Evolutionary conservation across 208 protist genomes (phyloP).

Genomic region (Sergeia podlipaevii): DNA sequence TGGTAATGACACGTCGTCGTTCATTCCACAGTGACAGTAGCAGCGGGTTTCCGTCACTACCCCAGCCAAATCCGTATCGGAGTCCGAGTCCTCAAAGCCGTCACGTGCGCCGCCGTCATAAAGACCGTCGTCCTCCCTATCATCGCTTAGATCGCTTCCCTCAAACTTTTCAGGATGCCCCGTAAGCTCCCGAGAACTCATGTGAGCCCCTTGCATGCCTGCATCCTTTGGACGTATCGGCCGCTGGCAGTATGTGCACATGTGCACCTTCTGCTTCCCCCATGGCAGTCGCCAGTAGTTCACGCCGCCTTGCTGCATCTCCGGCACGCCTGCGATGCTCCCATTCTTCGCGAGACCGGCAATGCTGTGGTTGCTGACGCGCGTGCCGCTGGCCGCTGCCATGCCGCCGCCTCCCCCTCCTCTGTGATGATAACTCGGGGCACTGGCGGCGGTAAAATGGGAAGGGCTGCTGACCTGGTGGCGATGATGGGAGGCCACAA

Average conservation of each 20-base stretch:
- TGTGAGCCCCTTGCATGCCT: background rate
- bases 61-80: background rate
- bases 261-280: constrained; percentile 34
- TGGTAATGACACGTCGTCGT: background rate
- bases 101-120: background rate
- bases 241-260: constrained; percentile 50
- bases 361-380: background rate
- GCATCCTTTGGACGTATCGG: constrained; percentile 5
- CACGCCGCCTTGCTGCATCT: no score
- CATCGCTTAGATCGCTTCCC: constrained; percentile 11
- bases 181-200: background rate
- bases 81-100: constrained; percentile 15
- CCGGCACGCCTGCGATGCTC: no score
- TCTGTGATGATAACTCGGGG: background rate
- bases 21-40: constrained; percentile 19
- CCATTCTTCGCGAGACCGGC: no score
- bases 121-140: background rate
- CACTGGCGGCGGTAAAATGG: constrained; percentile 10
- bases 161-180: background rate
- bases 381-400: background rate
- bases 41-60: background rate
- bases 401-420: background rate
- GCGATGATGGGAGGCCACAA: no score
- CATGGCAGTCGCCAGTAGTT: constrained; percentile 41
- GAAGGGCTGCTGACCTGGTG: constrained; percentile 11